phyloP scores from a whole-genome alignment of 1,284 basidiomycete genomes.

The Clitocybe nebularis region DNA sequence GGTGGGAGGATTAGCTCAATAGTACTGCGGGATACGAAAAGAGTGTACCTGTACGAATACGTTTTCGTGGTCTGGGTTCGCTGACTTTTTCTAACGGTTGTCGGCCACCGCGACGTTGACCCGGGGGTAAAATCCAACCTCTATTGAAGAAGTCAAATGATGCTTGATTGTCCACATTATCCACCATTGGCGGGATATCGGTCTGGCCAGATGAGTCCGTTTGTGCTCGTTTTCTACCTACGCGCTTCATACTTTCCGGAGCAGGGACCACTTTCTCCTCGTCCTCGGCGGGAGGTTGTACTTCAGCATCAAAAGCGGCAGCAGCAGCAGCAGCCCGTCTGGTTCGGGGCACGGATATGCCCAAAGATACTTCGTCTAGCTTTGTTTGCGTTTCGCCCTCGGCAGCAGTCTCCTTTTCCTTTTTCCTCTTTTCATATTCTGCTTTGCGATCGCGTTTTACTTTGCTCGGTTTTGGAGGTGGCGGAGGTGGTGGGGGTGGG shows the following conservation, averaged over 20 bases:
- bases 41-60: conserved; percentile 44
- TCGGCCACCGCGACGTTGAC: conserved; percentile 57
- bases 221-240: neutral
- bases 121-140: conserved; percentile 86
- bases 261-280: neutral
- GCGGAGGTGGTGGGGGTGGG: conserved; percentile 31
- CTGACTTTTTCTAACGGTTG: conserved; percentile 34
- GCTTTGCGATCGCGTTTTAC: conserved; percentile 37
- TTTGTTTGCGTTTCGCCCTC: neutral
- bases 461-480: conserved; percentile 31
- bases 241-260: neutral
- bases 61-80: conserved; percentile 47
- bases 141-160: conserved; percentile 83
- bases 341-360: conserved; percentile 17
- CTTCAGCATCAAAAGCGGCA: conserved; percentile 2
- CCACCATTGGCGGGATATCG: conserved; percentile 50
- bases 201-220: conserved; percentile 20
- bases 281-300: neutral
- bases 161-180: conserved; percentile 65
- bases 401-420: conserved; percentile 1
- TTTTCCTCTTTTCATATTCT: conserved; percentile 29
- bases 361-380: neutral
- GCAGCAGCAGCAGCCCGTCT: conserved; percentile 13
- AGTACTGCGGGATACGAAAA: conserved; percentile 6
- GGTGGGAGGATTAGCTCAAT: too few relatives aligned